These are phyloP conservation scores for Hypoxylon trugodes DNA, from an alignment of 495 filamentous ascomycete species.

Conservation along the genomic window DNA sequence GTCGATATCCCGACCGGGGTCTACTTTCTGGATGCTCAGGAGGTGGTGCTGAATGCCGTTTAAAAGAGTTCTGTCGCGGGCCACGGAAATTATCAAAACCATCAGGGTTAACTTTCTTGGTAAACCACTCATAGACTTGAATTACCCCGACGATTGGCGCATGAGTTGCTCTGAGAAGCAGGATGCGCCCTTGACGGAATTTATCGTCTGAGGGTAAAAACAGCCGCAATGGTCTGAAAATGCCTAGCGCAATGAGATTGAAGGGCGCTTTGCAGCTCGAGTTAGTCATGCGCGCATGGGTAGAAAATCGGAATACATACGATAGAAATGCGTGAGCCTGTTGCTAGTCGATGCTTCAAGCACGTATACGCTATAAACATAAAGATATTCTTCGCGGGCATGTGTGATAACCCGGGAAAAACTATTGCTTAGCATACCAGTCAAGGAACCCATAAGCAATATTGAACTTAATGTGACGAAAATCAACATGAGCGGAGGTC, in stretches of 20 bases:
- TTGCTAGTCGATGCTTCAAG: conserved; percentile 81
- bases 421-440: conserved; percentile 90
- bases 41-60: conserved; percentile 17
- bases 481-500: conserved; percentile 78
- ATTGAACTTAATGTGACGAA: conserved; percentile 91
- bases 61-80: conserved; percentile 38
- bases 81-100: conserved; percentile 45
- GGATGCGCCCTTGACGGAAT: conserved; percentile 76
- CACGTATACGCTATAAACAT: conserved; percentile 78
- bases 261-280: conserved; percentile 45
- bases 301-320: conserved; percentile 40
- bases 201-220: conserved; percentile 72
- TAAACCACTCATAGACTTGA: conserved; percentile 57
- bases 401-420: conserved; percentile 79
- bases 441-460: conserved; percentile 87
- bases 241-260: conserved; percentile 85
- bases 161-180: conserved; percentile 73
- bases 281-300: conserved; percentile 35
- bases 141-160: conserved; percentile 62
- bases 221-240: conserved; percentile 84
- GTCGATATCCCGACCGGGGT: conserved; percentile 27
- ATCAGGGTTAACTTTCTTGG: conserved; percentile 38
- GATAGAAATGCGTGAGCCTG: conserved; percentile 84
- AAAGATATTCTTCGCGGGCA: conserved; percentile 85
- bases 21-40: conserved; percentile 16